These are phyloP conservation scores for Halenospora varia DNA, from an alignment of 495 filamentous ascomycete genomes.

Conservation along the genomic window DNA sequence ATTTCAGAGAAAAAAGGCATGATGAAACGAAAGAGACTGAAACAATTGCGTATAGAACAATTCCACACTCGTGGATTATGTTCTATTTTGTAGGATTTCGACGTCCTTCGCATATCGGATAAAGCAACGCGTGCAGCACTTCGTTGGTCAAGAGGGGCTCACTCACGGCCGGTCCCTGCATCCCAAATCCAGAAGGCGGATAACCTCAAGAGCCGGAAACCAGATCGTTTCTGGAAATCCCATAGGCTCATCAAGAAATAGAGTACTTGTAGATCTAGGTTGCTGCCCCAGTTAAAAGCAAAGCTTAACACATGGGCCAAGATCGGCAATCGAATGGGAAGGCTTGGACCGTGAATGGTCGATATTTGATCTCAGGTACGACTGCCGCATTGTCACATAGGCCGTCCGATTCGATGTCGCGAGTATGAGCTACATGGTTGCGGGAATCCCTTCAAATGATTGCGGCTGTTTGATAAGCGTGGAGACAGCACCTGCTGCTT, in stretches of 20 bases:
- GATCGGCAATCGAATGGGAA: constrained; percentile 15
- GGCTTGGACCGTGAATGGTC: not conserved
- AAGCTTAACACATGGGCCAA: constrained; percentile 1
- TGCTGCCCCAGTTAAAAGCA: not conserved
- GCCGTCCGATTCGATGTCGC: constrained; percentile 6
- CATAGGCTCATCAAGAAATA: constrained; percentile 14
- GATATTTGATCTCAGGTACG: not conserved
- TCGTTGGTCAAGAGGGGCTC: constrained; percentile 5
- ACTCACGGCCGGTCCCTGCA: not conserved
- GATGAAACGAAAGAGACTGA: not conserved
- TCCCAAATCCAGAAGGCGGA: constrained; percentile 17
- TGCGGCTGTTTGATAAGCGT: too few species aligned
- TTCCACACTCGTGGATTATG: not conserved
- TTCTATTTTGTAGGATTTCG: not conserved
- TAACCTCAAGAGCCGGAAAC: not conserved
- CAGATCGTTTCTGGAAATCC: constrained; percentile 1
- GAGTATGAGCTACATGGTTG: not conserved
- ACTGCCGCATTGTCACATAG: not conserved
- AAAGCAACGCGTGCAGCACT: constrained; percentile 8
- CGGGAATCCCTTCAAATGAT: not conserved
- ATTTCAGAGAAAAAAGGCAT: not conserved
- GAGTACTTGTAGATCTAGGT: constrained; percentile 4
- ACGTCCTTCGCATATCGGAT: not conserved
- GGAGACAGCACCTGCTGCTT: not conserved
- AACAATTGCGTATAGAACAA: not conserved